These are phyloP conservation scores for Cardamine resedifolia DNA, from an alignment of 345 rosid genomes.

Conservation along the genomic window DNA sequence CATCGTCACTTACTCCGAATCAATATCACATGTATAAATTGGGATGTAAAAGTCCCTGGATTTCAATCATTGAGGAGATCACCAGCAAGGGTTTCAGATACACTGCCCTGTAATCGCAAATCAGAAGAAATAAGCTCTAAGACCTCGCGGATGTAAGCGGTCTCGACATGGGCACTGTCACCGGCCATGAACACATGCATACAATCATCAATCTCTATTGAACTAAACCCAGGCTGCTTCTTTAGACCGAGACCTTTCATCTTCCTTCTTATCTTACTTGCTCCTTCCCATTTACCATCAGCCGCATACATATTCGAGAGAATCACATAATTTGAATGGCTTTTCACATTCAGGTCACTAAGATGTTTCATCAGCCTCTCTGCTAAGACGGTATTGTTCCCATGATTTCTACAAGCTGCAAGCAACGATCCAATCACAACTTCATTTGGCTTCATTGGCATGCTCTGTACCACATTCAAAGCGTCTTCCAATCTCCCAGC, in stretches of 20 bases:
- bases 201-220: slow-evolving; percentile 58
- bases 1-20: neutral
- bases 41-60: neutral
- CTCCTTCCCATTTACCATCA: slow-evolving; percentile 72
- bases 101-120: slow-evolving; percentile 40
- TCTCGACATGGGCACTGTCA: slow-evolving; percentile 54
- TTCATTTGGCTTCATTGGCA: slow-evolving; percentile 82
- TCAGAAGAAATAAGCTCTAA: slow-evolving; percentile 53
- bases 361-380: slow-evolving; percentile 54
- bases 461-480: slow-evolving; percentile 48
- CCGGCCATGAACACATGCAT: slow-evolving; percentile 68
- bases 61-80: slow-evolving; percentile 10
- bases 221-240: slow-evolving; percentile 72
- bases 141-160: slow-evolving; percentile 42
- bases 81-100: slow-evolving; percentile 22
- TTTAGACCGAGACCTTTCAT: slow-evolving; percentile 74
- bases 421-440: slow-evolving; percentile 73
- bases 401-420: slow-evolving; percentile 63
- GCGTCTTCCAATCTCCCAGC: slow-evolving; percentile 82
- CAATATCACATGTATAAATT: neutral
- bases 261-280: slow-evolving; percentile 58
- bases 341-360: slow-evolving; percentile 45
- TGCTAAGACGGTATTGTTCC: slow-evolving; percentile 55
- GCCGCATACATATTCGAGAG: slow-evolving; percentile 74
- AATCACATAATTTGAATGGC: slow-evolving; percentile 66